A percentile compares a stretch with the other conserved stretches of the same genome.
phyloP scores from a whole-genome alignment of 495 filamentous ascomycete species.

The Daldinia childiae region DNA sequence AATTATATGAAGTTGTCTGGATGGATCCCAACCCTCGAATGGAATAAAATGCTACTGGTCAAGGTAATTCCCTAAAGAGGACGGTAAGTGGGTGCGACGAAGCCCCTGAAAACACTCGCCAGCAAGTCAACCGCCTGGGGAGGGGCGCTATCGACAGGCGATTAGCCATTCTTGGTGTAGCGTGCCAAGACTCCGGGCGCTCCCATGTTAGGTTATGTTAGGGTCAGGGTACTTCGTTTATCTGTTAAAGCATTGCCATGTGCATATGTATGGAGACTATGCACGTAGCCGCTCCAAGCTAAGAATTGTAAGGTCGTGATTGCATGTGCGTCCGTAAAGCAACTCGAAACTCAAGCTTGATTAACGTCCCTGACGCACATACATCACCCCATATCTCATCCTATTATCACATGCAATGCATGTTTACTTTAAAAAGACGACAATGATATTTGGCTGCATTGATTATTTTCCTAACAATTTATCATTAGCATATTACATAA shows the following conservation, averaged over 20 bases:
- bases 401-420: slow-evolving; percentile 12
- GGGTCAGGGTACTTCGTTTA: slow-evolving; percentile 31
- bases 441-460: background rate
- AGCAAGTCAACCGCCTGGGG: slow-evolving; percentile 26
- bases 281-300: slow-evolving; percentile 19
- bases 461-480: background rate
- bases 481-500: background rate
- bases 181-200: slow-evolving; percentile 34
- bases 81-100: slow-evolving; percentile 40
- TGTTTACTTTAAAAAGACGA: slow-evolving; percentile 24
- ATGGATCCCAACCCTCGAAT: slow-evolving; percentile 42
- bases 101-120: slow-evolving; percentile 43
- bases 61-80: slow-evolving; percentile 41
- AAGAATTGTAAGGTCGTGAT: slow-evolving; percentile 12
- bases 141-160: slow-evolving; percentile 26
- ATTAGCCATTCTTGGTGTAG: slow-evolving; percentile 30
- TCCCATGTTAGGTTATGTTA: slow-evolving; percentile 22
- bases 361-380: slow-evolving; percentile 1
- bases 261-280: slow-evolving; percentile 17
- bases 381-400: slow-evolving; percentile 14
- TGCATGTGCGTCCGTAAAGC: slow-evolving; percentile 7
- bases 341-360: slow-evolving; percentile 20
- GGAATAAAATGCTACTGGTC: slow-evolving; percentile 43
- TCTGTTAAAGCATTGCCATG: slow-evolving; percentile 7
- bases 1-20: slow-evolving; percentile 41